These are phyloP conservation scores for Penicillium sp. DNA, from an alignment of 2,329 filamentous ascomycete genomes.

Conservation along the genomic window DNA sequence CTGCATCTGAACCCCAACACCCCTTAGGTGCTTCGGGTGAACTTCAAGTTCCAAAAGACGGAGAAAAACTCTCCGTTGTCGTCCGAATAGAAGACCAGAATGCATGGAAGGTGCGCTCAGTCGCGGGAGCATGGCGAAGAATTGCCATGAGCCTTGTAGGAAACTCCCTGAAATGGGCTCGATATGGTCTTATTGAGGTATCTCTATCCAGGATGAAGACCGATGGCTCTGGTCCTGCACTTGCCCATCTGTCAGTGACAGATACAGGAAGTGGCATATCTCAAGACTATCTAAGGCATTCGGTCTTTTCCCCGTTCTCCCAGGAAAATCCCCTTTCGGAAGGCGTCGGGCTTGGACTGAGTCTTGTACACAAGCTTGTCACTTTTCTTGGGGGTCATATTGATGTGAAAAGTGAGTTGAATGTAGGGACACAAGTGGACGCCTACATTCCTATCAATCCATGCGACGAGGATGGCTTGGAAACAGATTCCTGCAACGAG, in stretches of 20 bases:
- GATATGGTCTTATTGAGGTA: too few relatives aligned
- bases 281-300: constrained; percentile 28
- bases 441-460: constrained; percentile 24
- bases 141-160: constrained; percentile 56
- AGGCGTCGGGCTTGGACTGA: constrained; percentile 64
- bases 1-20: neutral
- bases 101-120: constrained; percentile 50
- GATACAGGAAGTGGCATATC: constrained; percentile 37
- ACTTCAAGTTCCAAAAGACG: too few relatives aligned
- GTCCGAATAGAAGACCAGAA: constrained; percentile 49
- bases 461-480: too few relatives aligned
- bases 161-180: constrained; percentile 57
- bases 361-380: constrained; percentile 55
- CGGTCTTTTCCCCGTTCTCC: constrained; percentile 60
- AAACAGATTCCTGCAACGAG: neutral
- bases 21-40: too few relatives aligned
- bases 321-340: constrained; percentile 61
- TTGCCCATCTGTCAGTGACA: too few relatives aligned
- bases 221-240: too few relatives aligned
- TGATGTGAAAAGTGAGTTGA: constrained; percentile 27
- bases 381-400: constrained; percentile 28
- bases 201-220: too few relatives aligned
- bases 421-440: constrained; percentile 28
- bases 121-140: constrained; percentile 53
- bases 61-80: too few relatives aligned